Evolutionary conservation across 768 basidiomycete species (phyloP).

Genomic region (Pulveroboletus sp.): DNA sequence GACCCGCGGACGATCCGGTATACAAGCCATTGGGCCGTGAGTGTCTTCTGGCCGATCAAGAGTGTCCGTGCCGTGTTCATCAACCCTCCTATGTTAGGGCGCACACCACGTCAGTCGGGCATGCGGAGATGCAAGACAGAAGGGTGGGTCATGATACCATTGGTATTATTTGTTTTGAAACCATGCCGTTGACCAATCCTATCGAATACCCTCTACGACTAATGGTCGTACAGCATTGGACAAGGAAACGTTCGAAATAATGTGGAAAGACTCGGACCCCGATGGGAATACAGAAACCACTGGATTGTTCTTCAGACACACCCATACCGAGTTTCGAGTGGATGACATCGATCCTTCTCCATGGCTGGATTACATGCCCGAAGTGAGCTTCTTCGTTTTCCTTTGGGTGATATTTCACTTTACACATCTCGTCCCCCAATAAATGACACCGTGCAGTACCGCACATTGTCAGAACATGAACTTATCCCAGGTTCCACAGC

Average conservation of each 20-base stretch:
- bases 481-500: slow-evolving; percentile 39
- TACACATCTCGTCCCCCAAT: background rate
- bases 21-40: slow-evolving; percentile 79
- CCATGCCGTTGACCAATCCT: background rate
- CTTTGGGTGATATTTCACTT: background rate
- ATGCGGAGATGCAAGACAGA: slow-evolving; percentile 46
- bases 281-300: slow-evolving; percentile 43
- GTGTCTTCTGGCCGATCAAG: slow-evolving; percentile 19
- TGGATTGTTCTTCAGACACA: slow-evolving; percentile 58
- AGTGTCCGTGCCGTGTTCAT: background rate
- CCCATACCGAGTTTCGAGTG: slow-evolving; percentile 57
- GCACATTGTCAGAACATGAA: slow-evolving; percentile 35
- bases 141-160: slow-evolving; percentile 37
- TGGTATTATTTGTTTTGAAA: background rate
- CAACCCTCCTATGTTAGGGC: slow-evolving; percentile 43
- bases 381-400: slow-evolving; percentile 33
- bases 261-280: slow-evolving; percentile 70
- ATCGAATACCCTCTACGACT: background rate
- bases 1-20: slow-evolving; percentile 72
- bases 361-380: slow-evolving; percentile 48
- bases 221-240: slow-evolving; percentile 48
- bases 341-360: slow-evolving; percentile 30
- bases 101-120: slow-evolving; percentile 72
- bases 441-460: slow-evolving; percentile 22
- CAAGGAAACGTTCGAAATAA: slow-evolving; percentile 63